Evolutionary conservation across 78 protist species (phyloP), one percentile per base, ranked within the genome.

Genomic region (Cavenderia fasciculata): DNA sequence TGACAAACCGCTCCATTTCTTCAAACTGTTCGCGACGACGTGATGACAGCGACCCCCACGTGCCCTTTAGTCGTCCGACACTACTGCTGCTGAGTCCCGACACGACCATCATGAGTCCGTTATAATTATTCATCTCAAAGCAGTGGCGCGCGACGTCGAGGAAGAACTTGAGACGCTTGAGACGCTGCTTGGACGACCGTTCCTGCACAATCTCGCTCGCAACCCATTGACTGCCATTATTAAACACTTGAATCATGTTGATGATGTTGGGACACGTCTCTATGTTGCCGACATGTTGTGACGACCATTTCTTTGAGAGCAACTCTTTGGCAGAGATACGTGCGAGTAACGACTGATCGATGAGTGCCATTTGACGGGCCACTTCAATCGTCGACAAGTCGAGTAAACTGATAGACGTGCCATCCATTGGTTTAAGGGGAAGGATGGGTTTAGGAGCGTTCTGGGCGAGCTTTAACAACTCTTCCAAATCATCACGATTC

Each of bases 281-380:
- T 43, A 25, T 93, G 59, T 82, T 91, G 25, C 95, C 84, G 0
- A 25, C 63, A 0, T 27, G 51, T 18, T 51, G 31, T 5, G 86
- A 87, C 12, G 82, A 87, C 97, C 97, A 95, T 29, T 92, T 87
- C 79, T 76, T 75, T 23, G 78, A 70, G 46, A 95, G 88, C 38
- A 73, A 52, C 52, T 95, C 97, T 0, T 92, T 94, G 6, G 96
- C 91, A 14, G 75, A 72, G 8, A 95, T 95, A 19, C 75, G 38
- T 2, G 59, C 33, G 0, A 85, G 56, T 8, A 95, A 34, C 2
- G 68, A 56, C 65, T 86, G 94, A 41, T 95, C 95, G 38, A 92
- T 76, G 27, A 95, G 29, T 54, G 95, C 92, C 92, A 95, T 69
- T 54, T 95, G 96, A 49, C 95, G 82, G 4, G 96, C 95, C 3